Evolutionary conservation across 257 asterid genomes (phyloP).

Genomic region (Capsicum pubescens): DNA sequence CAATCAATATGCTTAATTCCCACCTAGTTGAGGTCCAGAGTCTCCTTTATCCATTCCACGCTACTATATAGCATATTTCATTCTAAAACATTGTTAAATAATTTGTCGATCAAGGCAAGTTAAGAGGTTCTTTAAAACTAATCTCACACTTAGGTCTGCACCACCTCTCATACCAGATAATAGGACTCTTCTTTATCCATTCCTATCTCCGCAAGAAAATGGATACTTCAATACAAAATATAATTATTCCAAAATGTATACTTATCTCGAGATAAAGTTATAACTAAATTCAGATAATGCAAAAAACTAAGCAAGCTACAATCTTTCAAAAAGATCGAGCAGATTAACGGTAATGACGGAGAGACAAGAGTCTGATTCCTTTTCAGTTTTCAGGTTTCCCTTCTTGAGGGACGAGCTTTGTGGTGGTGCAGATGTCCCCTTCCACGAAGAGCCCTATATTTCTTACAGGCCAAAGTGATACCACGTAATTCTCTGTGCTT

Average conservation of each 20-base stretch:
- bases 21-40: too few relatives aligned
- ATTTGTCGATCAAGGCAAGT: too few relatives aligned
- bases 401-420: slow-evolving; percentile 7
- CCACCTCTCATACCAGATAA: neutral
- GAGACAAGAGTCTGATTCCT: slow-evolving; percentile 8
- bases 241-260: slow-evolving; percentile 2
- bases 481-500: slow-evolving; percentile 26
- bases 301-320: neutral
- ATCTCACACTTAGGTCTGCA: neutral
- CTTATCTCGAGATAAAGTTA: neutral
- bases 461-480: slow-evolving; percentile 21
- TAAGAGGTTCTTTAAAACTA: too few relatives aligned
- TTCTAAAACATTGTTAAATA: too few relatives aligned
- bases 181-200: neutral
- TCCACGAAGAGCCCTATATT: slow-evolving; percentile 22
- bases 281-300: neutral
- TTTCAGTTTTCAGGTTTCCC: slow-evolving; percentile 17
- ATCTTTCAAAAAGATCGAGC: neutral
- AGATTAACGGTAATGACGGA: neutral
- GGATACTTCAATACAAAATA: neutral
- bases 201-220: too few relatives aligned
- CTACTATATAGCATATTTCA: neutral
- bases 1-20: too few relatives aligned
- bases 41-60: neutral
- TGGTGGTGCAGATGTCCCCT: slow-evolving; percentile 22